Base-by-base conservation (phyloP, 192 early-diverging fungal genomes). In the Gryganskiella cystojenkinii region DNA sequence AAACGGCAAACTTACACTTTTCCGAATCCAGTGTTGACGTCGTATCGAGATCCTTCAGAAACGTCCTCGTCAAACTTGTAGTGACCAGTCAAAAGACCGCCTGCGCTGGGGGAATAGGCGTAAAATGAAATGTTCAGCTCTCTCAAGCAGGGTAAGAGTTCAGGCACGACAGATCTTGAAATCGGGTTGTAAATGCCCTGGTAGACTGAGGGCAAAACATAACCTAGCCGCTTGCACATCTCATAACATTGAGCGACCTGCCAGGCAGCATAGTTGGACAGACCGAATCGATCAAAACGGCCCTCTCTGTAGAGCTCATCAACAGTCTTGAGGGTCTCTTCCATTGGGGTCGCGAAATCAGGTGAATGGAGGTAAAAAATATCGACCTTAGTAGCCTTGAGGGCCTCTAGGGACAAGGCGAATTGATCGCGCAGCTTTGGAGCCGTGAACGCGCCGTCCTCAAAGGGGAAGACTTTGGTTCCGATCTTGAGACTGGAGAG, bases 51-150 rank as follows among this genome's bases (percentile, higher is more conserved):
- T 1, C 68, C 59, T 22, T 62, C 68, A 1, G 44, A 28, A 2
- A 42, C 53, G 10, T 46, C 30, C n/a, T 42, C 15, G 3, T 65
- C 63, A 61, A 71, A 71, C 6, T 62, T 62, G 25, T 56, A 56
- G 15, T 56, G 61, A 0, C 68, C 68, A 33, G 68, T 51, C 2
- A 71, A 51, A 9, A 71, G 15, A 3, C 68, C 68, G 56, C 65
- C 65, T 37, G n/a, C 49, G 20, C 87, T 65, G 3, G 87, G 87
- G 67, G 89, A 87, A 78, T 88, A 90, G 0, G 80, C 86, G 61
- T 91, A 91, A 50, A 91, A 90, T 4, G 82, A 66, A 52, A 90
- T 85, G 49, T 80, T 78, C 47, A 90, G 64, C 30, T 79, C 50
- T 11, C 80, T 75, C 27, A 91, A 56, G 56, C 88, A 90, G 3